A percentile compares a stretch with the other conserved stretches of the same genome.
These are phyloP conservation scores for Hortaea werneckii DNA, from an alignment of 2,329 filamentous ascomycete genomes.

Conservation along the genomic window DNA sequence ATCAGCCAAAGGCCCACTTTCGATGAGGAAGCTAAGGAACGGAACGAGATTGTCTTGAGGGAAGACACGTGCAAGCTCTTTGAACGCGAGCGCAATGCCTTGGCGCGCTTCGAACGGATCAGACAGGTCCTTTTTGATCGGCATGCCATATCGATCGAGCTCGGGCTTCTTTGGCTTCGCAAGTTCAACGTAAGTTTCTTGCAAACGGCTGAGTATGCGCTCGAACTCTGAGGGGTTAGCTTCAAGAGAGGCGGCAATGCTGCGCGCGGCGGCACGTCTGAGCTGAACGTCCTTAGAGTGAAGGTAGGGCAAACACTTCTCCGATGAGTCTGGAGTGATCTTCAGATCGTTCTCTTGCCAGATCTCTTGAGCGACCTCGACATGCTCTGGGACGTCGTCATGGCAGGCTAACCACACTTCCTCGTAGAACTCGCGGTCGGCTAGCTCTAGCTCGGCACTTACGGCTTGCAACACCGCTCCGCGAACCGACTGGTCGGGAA, in stretches of 20 bases:
- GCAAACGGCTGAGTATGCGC: slow-evolving; percentile 53
- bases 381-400: slow-evolving; percentile 81
- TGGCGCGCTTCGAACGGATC: slow-evolving; percentile 90
- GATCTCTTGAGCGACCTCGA: slow-evolving; percentile 71
- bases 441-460: slow-evolving; percentile 83
- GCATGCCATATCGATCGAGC: slow-evolving; percentile 90
- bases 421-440: slow-evolving; percentile 72
- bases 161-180: slow-evolving; percentile 74
- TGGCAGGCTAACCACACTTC: slow-evolving; percentile 92
- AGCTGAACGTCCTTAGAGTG: slow-evolving; percentile 72
- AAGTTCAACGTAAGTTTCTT: slow-evolving; percentile 63
- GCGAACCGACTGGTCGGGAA: slow-evolving; percentile 68
- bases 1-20: slow-evolving; percentile 79
- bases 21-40: slow-evolving; percentile 78
- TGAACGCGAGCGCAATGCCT: slow-evolving; percentile 79
- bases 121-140: slow-evolving; percentile 72
- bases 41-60: slow-evolving; percentile 58
- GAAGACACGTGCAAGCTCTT: slow-evolving; percentile 64
- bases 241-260: slow-evolving; percentile 64
- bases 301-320: slow-evolving; percentile 61
- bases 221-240: slow-evolving; percentile 51
- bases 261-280: slow-evolving; percentile 69
- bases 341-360: slow-evolving; percentile 89
- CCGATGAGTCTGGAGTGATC: slow-evolving; percentile 53
- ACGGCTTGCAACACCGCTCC: slow-evolving; percentile 82